Base-by-base conservation (phyloP, 2,329 filamentous ascomycete genomes). In the Nemania sp. region DNA sequence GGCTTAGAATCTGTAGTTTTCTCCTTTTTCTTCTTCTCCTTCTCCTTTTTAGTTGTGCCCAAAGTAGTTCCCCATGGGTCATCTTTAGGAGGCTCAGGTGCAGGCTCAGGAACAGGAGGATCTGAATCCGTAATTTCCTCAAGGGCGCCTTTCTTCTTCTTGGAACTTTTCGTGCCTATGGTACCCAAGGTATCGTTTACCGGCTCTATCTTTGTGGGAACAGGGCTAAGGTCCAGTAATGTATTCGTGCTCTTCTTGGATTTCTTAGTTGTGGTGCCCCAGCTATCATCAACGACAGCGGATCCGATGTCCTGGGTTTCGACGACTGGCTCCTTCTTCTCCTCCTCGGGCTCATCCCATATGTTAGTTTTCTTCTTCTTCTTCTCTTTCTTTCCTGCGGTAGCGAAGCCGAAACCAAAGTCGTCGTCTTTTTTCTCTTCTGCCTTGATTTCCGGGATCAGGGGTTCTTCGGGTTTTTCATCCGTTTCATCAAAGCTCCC, bases 11-110 rank as follows among this genome's bases (percentile, higher is more conserved):
- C 67, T 3, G 32, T 13, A 2, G 40, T 61, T 57, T 71, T 76
- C 63, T 79, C 79, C 67, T 81, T 81, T 66, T 81, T 82, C 65
- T 79, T 73, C 70, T 58, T 64, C 4, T 56, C 71, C 45, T 29
- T 29, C 25, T 56, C 71, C 45, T 65, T 65, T 32, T 65, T 65
- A 10, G 49, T 43, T 12, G 18, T 20, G 25, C 35, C 47, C 60
- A 32, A 59, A 13, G 50, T 40, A 21, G 67, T 18, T 18, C 25
- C 67, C 46, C 20, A 21, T 55, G 57, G 17, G 51, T 62, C 65
- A 21, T 64, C 62, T 64, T 45, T 70, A 17, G 53, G 32, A n/a
- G 60, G 49, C 5, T 58, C 60, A 17, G 58, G 46, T 2, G 50
- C 25, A n/a, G 54, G 64, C 12, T 62, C 61, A 13, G 58, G 59